Conservation (phyloP, 805 yeast genomes). For the Millerozyma miso region DNA sequence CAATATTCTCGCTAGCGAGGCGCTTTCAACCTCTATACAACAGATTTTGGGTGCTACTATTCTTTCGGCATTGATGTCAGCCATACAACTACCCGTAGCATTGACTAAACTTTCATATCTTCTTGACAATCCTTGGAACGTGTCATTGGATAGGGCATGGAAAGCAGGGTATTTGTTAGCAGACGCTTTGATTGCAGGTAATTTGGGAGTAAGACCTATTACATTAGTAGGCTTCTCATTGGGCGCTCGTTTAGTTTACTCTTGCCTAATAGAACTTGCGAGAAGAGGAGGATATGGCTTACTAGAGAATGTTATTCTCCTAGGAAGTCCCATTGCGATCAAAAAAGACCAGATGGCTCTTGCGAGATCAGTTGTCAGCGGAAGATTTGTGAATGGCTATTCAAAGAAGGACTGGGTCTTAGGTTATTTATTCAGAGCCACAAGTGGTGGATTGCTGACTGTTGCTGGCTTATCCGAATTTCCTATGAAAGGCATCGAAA, state of each 20-base stretch:
- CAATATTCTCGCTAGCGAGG: slow-evolving; percentile 88
- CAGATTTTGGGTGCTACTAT: slow-evolving; percentile 92
- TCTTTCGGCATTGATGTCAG: slow-evolving; percentile 84
- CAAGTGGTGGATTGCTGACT: slow-evolving; percentile 89
- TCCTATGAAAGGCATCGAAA: slow-evolving; percentile 62
- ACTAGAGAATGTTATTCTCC: slow-evolving; percentile 79
- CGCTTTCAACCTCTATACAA: slow-evolving; percentile 87
- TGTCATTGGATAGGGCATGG: slow-evolving; percentile 96
- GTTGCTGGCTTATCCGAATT: slow-evolving; percentile 87
- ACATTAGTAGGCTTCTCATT: slow-evolving; percentile 90
- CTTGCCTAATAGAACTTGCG: slow-evolving; percentile 84
- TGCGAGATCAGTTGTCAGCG: slow-evolving; percentile 84
- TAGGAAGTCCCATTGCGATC: slow-evolving; percentile 86
- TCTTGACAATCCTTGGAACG: slow-evolving; percentile 97
- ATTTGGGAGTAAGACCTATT: slow-evolving; percentile 87
- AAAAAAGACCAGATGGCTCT: slow-evolving; percentile 71
- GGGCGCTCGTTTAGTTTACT: slow-evolving; percentile 88
- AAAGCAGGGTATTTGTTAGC: slow-evolving; percentile 88
- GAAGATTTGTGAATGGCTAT: slow-evolving; percentile 84
- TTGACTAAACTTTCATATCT: slow-evolving; percentile 83
- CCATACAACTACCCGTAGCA: slow-evolving; percentile 89
- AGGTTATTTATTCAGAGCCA: slow-evolving; percentile 92
- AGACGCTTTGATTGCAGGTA: slow-evolving; percentile 81
- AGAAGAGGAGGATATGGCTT: slow-evolving; percentile 82
- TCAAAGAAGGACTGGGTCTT: slow-evolving; percentile 93